Evolutionary conservation across 768 basidiomycete species (phyloP).

Genomic region (Trametes sanguinea): DNA sequence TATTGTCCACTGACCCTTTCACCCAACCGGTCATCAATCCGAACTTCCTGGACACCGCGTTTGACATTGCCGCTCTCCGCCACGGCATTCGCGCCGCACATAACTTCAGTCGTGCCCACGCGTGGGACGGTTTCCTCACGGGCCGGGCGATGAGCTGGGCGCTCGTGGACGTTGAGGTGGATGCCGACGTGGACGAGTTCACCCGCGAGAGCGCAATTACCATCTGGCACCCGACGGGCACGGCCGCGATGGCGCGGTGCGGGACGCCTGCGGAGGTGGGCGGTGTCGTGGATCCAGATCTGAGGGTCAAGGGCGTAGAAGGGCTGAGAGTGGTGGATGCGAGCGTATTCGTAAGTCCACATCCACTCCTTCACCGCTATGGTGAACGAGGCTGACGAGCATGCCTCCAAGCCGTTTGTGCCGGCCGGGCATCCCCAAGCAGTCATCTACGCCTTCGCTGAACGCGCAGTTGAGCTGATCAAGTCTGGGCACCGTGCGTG

Average conservation of each 20-base stretch:
- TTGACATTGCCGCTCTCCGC: slow-evolving; percentile 34
- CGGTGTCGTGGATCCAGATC: slow-evolving; percentile 46
- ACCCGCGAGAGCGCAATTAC: slow-evolving; percentile 21
- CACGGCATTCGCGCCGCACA: slow-evolving; percentile 10
- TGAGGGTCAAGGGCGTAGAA: slow-evolving; percentile 43
- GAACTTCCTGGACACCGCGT: slow-evolving; percentile 26
- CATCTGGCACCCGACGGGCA: slow-evolving; percentile 33
- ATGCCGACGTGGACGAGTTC: slow-evolving; percentile 20
- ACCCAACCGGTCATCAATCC: slow-evolving; percentile 32
- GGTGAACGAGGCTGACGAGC: no score
- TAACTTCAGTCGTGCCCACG: slow-evolving; percentile 12
- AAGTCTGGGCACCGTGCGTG: not conserved
- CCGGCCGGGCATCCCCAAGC: not conserved
- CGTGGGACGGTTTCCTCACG: slow-evolving; percentile 18
- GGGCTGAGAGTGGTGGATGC: slow-evolving; percentile 40
- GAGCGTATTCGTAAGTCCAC: slow-evolving; percentile 17
- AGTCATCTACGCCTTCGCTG: not conserved
- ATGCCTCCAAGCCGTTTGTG: not conserved
- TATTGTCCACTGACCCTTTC: slow-evolving; percentile 29
- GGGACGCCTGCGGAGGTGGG: not conserved
- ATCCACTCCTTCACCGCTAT: no score
- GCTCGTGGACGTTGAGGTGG: slow-evolving; percentile 10
- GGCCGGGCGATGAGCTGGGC: not conserved
- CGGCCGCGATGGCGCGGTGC: slow-evolving; percentile 41
- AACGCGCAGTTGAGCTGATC: slow-evolving; percentile 1